Base-by-base conservation (phyloP, 2,329 filamentous ascomycete species). In the Alternaria alternata region DNA sequence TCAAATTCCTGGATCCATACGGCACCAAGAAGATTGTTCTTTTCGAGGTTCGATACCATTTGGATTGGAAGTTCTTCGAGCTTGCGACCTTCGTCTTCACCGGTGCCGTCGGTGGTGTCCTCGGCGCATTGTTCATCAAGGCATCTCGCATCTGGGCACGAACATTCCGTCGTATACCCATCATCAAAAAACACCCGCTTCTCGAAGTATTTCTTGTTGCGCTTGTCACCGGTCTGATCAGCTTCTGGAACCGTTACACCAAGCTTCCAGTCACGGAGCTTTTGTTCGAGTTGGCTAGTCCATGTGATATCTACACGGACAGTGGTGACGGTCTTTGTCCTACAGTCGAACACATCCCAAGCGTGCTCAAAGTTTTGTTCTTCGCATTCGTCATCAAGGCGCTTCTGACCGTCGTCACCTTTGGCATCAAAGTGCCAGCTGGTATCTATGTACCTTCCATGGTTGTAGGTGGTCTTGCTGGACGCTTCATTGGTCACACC, bases 401-500 rank as follows among this genome's bases (percentile, higher is more conserved):
- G 0, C 83, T 94, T 46, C 81, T 99, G 42, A 98, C 95, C 0
- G 89, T 91, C 46, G 89, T 97, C 66, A 97, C 94, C 0, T 98
- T 98, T 79, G 94, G 94, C 26, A 94, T 97, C 74, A 98, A 98
- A 84, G 89, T 98, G 0, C 95, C 95, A 9, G 93, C 94, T 1
- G 95, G 95, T 64, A 97, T 99, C 68, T 99, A 99, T 71, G 94
- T 99, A 2, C 95, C 95, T 3, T 97, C 94, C 70, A 99, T 99
- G 95, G 95, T 98, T 28, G 93, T 98, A 18, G 95, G 95, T 65
- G 95, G 95, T 72, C 82, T 99, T 18, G 89, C 97, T 82, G 94
- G 94, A 30, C 89, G 94, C 7, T 89, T 95, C 44, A 87, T 97
- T 12, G 95, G 95, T 1, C 95, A 98, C 76, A 78, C 89, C 7